Percentiles rank a stretch among this genome's conserved stretches.
These are phyloP conservation scores for Venturia carpophila DNA, from an alignment of 2,329 filamentous ascomycete species.

Conservation along the genomic window DNA sequence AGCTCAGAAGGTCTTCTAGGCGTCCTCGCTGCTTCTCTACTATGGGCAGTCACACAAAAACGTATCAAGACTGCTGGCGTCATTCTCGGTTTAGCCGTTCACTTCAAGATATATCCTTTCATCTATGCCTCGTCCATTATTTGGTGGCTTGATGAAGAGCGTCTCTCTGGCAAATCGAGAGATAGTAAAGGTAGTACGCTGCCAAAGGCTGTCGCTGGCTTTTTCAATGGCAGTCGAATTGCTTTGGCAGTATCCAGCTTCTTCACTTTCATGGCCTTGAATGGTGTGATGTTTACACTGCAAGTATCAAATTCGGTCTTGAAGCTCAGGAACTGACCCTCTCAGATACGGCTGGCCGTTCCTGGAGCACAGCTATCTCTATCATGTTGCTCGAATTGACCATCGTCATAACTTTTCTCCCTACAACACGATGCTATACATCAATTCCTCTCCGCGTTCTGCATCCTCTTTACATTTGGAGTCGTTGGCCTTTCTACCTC, in stretches of 20 bases:
- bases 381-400: constrained; percentile 87
- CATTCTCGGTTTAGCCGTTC: constrained; percentile 74
- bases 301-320: constrained; percentile 36
- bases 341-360: constrained; percentile 70
- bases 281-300: constrained; percentile 68
- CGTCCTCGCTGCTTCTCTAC: constrained; percentile 69
- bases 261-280: constrained; percentile 64
- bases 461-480: constrained; percentile 50
- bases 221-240: constrained; percentile 40
- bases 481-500: constrained; percentile 79
- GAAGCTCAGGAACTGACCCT: neutral
- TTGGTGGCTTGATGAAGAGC: constrained; percentile 65
- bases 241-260: constrained; percentile 58
- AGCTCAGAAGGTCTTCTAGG: constrained; percentile 88
- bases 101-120: constrained; percentile 99
- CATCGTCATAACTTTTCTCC: constrained; percentile 98
- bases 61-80: constrained; percentile 59
- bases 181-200: constrained; percentile 8
- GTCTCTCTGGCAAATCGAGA: neutral
- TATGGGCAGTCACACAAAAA: constrained; percentile 70
- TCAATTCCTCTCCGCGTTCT: constrained; percentile 59
- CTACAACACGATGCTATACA: constrained; percentile 86
- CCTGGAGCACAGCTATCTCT: constrained; percentile 80
- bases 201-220: constrained; percentile 21
- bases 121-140: constrained; percentile 79